Conservation (phyloP, 495 filamentous ascomycete genomes). For the Penicillium verhagenii region DNA sequence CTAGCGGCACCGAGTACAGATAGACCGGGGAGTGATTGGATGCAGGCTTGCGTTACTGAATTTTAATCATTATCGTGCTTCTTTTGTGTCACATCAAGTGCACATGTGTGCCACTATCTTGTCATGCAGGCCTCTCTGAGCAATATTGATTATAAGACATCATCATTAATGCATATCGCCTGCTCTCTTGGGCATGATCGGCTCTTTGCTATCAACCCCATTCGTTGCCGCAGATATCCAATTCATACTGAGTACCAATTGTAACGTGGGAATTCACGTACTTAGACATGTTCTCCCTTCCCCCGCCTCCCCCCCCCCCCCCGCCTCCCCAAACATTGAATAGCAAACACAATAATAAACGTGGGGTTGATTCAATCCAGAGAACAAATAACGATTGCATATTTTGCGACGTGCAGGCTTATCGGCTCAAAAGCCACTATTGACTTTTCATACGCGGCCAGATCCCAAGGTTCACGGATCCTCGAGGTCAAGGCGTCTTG, state of each 20-base stretch:
- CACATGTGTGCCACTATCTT: constrained; percentile 1
- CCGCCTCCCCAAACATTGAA: too few relatives aligned
- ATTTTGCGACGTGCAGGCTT: neutral
- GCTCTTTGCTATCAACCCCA: neutral
- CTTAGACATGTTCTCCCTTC: too few relatives aligned
- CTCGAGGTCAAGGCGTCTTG: neutral
- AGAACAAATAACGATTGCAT: neutral
- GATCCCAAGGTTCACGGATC: neutral
- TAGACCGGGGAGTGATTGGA: neutral
- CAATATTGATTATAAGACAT: neutral
- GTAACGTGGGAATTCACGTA: too few relatives aligned
- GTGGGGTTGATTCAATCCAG: too few relatives aligned
- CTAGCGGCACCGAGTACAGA: neutral
- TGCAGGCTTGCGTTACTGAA: neutral
- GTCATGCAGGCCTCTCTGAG: neutral
- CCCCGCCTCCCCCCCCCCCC: too few relatives aligned
- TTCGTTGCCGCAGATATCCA: too few relatives aligned
- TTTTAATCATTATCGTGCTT: neutral
- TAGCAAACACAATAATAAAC: too few relatives aligned
- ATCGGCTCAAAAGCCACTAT: constrained; percentile 1
- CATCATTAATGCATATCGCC: neutral
- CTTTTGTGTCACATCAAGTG: neutral
- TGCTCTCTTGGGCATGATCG: neutral
- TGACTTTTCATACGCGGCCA: neutral
- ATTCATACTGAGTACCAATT: too few relatives aligned